Percentiles rank a stretch among this genome's conserved stretches.
These are phyloP conservation scores for Platanthera zijinensis DNA, from an alignment of 106 monocot genomes.

Conservation along the genomic window DNA sequence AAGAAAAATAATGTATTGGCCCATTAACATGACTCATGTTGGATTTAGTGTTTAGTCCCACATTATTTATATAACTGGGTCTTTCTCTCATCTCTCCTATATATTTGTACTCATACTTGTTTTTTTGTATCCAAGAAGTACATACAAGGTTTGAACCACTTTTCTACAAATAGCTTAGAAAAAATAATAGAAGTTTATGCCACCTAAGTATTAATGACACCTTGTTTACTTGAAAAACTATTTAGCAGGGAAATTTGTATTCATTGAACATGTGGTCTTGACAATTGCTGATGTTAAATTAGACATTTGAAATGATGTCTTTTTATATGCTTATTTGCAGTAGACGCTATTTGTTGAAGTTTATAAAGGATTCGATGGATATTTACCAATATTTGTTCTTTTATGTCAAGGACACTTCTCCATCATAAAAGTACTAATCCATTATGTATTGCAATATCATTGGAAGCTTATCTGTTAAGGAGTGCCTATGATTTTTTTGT, in stretches of 20 bases:
- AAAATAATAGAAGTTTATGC: too few species aligned
- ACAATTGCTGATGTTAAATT: not conserved
- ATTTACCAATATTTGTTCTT: not conserved
- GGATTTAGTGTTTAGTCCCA: too few species aligned
- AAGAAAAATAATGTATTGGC: too few species aligned
- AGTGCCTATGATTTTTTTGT: not conserved
- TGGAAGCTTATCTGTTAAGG: not conserved
- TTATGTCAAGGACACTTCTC: not conserved
- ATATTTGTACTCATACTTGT: too few species aligned
- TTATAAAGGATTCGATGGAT: not conserved
- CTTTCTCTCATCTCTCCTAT: too few species aligned
- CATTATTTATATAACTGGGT: too few species aligned
- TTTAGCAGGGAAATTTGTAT: not conserved
- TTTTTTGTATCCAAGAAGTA: too few species aligned
- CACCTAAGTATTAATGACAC: too few species aligned
- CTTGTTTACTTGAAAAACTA: not conserved
- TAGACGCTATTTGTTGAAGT: not conserved
- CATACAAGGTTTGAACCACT: too few species aligned
- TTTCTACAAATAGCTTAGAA: too few species aligned
- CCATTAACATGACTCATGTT: too few species aligned
- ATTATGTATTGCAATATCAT: not conserved
- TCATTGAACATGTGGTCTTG: not conserved
- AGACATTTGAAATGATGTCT: not conserved
- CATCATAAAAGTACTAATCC: not conserved
- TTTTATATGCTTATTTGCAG: not conserved